A percentile compares a stretch with the other conserved stretches of the same genome.
Evolutionary conservation across 129 eudicot genomes (phyloP).

Genomic region (Pulicaria dysenterica): DNA sequence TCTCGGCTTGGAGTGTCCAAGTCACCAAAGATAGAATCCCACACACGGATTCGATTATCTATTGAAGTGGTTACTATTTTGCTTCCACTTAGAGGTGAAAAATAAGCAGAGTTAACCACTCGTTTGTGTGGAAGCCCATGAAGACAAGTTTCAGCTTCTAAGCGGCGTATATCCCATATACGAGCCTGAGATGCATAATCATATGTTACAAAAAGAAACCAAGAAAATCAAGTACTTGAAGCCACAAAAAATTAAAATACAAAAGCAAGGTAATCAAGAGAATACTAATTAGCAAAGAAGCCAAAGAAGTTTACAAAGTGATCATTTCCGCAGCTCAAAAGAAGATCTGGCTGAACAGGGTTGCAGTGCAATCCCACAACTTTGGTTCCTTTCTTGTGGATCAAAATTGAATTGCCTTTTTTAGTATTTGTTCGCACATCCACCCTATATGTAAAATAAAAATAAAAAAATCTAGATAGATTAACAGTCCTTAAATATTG

Average conservation of each 20-base stretch:
- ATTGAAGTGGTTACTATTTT: conserved; percentile 97
- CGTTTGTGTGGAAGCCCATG: conserved; percentile 78
- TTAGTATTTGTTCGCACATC: conserved; percentile 65
- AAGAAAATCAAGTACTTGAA: background rate
- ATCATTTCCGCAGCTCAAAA: conserved; percentile 93
- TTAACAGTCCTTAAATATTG: background rate
- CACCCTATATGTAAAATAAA: conserved; percentile 50
- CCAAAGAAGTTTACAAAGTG: conserved; percentile 70
- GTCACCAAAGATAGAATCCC: conserved; percentile 90
- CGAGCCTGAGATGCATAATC: conserved; percentile 66
- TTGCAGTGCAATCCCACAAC: conserved; percentile 90
- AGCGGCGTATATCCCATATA: conserved; percentile 83
- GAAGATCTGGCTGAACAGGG: conserved; percentile 97
- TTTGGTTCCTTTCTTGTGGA: conserved; percentile 92
- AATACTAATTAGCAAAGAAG: background rate
- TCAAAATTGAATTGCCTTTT: conserved; percentile 61
- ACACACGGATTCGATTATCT: conserved; percentile 87
- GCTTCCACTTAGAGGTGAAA: conserved; percentile 88
- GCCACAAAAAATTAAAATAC: background rate
- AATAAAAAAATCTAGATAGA: background rate
- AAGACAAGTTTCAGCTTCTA: conserved; percentile 73
- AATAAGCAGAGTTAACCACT: conserved; percentile 94
- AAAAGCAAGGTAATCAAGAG: background rate
- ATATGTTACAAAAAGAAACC: background rate
- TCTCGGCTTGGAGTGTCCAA: conserved; percentile 91